Conservation (phyloP, 768 basidiomycete species). For the Boletus rex-veris region DNA sequence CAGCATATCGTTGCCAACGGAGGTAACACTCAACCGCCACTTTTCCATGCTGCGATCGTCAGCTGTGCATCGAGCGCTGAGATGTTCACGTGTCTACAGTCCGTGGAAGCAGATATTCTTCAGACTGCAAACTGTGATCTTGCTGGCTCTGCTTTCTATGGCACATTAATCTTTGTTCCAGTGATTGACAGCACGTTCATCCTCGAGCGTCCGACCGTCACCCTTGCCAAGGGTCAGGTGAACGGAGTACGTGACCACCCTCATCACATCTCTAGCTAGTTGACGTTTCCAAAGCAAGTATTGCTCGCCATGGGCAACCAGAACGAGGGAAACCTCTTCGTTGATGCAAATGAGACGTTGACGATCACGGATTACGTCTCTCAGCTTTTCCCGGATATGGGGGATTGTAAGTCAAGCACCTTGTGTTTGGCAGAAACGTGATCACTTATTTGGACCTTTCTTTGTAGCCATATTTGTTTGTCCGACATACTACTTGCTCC, state of each 20-base stretch:
- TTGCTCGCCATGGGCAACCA: constrained; percentile 26
- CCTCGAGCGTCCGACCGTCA: constrained; percentile 37
- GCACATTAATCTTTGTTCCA: constrained; percentile 39
- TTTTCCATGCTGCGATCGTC: constrained; percentile 33
- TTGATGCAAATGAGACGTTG: constrained; percentile 21
- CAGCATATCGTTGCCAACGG: constrained; percentile 34
- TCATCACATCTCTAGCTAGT: not conserved
- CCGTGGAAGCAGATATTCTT: constrained; percentile 29
- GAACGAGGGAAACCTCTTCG: constrained; percentile 32
- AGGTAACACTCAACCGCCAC: constrained; percentile 31
- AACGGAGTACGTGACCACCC: constrained; percentile 37
- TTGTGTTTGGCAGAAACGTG: not conserved
- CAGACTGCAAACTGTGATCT: constrained; percentile 34
- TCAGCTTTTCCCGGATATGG: constrained; percentile 43
- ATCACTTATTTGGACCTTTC: not conserved
- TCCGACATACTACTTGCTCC: constrained; percentile 32
- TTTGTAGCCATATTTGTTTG: constrained; percentile 35
- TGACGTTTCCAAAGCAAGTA: constrained; percentile 21
- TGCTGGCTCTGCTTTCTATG: constrained; percentile 33
- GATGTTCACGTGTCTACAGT: constrained; percentile 40
- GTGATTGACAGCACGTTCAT: constrained; percentile 50
- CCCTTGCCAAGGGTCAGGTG: constrained; percentile 35
- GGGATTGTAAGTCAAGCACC: constrained; percentile 35
- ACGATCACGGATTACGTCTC: constrained; percentile 19
- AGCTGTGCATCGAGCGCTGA: constrained; percentile 35